Base-by-base conservation (phyloP, 768 basidiomycete genomes). In the Mycena olivaceomarginata region DNA sequence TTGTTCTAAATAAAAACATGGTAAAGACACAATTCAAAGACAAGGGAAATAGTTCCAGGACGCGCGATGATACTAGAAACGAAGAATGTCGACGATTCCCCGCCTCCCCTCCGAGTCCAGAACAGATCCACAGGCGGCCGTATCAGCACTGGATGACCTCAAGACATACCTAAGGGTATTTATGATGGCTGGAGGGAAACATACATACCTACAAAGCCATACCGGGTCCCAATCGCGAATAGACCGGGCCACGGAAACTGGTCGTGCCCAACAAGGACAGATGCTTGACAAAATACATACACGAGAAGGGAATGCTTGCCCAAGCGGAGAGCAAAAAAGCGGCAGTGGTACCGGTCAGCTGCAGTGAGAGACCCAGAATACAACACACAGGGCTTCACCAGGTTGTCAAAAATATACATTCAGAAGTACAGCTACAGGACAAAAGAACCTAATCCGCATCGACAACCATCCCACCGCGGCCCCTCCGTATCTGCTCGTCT, bases 401-500 rank as follows among this genome's bases (percentile, higher is more conserved):
- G 43, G 11, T 7, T 18, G n/a, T 1, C 39, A 5, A 25, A 39
- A 22, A 39, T 16, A 66, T 37, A 59, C 13, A 46, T 53, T 53
- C 5, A 43, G 2, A 15, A 37, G 25, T 69, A 75, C 60, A 51
- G 31, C n/a, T 51, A 69, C 41, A 40, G 51, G n/a, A 63, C 7
- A 18, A 0, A 11, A 20, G 16, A 68, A 5, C 83, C 85, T 77
- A 93, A 72, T 93, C 93, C 4, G 89, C 90, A 77, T 93, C 93
- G 69, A 91, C 90, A 45, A 95, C 93, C 84, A 97, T 85, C 8
- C 92, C 94, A 39, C 93, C 93, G 46, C 93, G 88, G 56, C 95
- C 94, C 80, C 96, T 89, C 81, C 86, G 89, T 63, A 97, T 93
- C 74, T 95, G 88, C 51, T 97, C 96, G 83, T 96, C 96, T 40